phyloP scores from a whole-genome alignment of 2,329 filamentous ascomycete genomes.

The Neofusicoccum cordaticola region DNA sequence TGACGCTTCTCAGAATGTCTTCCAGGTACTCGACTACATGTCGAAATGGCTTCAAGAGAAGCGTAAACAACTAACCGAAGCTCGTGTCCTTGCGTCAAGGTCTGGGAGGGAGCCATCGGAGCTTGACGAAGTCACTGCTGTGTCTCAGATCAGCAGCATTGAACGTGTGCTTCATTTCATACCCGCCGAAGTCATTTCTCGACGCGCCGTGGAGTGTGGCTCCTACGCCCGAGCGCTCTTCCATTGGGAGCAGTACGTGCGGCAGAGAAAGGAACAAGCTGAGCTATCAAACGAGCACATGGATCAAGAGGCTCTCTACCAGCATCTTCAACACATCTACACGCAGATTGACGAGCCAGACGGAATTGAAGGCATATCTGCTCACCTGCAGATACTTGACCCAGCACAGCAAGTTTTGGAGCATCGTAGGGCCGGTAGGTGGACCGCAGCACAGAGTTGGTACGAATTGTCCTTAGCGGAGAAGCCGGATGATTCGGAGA shows the following conservation, averaged over 20 bases:
- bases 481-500: conserved; percentile 70
- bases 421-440: conserved; percentile 87
- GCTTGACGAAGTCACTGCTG: conserved; percentile 51
- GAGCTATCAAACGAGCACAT: conserved; percentile 50
- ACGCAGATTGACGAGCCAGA: conserved; percentile 97
- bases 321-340: conserved; percentile 87
- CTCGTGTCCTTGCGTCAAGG: conserved; percentile 41
- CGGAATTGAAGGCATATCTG: conserved; percentile 89
- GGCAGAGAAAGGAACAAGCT: conserved; percentile 47
- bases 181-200: conserved; percentile 70
- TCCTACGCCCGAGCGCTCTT: conserved; percentile 91
- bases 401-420: conserved; percentile 91
- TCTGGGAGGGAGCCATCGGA: conserved; percentile 43
- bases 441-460: conserved; percentile 95
- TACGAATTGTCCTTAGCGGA: conserved; percentile 87
- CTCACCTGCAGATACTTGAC: conserved; percentile 80
- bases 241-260: conserved; percentile 89
- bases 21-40: conserved; percentile 86
- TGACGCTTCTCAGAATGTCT: conserved; percentile 66
- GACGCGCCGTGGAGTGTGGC: conserved; percentile 86
- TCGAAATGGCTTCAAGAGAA: conserved; percentile 86
- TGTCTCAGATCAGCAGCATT: conserved; percentile 61
- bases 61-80: conserved; percentile 48
- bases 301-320: conserved; percentile 63
- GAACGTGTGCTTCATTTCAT: conserved; percentile 69